Conservation (phyloP, 1,284 basidiomycete genomes). For the Ceratobasidium sp. region DNA sequence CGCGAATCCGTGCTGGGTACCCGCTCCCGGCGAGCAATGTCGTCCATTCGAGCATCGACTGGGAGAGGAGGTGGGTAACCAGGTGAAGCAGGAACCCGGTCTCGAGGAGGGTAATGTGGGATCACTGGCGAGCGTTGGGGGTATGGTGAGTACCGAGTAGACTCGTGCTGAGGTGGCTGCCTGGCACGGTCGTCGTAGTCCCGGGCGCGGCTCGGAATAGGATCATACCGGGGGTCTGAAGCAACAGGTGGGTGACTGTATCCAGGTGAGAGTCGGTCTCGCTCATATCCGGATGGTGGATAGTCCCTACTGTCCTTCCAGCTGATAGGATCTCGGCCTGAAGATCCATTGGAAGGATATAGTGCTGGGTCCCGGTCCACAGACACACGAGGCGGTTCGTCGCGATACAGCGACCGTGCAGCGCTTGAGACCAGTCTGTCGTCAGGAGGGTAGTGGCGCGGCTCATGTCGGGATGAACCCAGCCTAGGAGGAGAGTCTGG, state of each 20-base stretch:
- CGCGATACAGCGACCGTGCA: constrained; percentile 26
- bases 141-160: constrained; percentile 28
- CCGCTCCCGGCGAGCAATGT: constrained; percentile 16
- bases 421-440: constrained; percentile 22
- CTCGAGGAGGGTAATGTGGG: constrained; percentile 12
- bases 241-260: constrained; percentile 8
- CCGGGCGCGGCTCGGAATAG: constrained; percentile 23
- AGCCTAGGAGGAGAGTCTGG: constrained; percentile 26
- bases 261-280: constrained; percentile 33
- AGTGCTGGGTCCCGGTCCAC: constrained; percentile 26
- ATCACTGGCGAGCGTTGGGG: constrained; percentile 6
- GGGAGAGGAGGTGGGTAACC: constrained; percentile 22
- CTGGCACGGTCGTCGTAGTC: constrained; percentile 29
- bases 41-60: constrained; percentile 28
- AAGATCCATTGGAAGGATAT: constrained; percentile 29
- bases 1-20: constrained; percentile 16
- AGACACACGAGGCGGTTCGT: constrained; percentile 27
- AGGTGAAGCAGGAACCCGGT: constrained; percentile 25
- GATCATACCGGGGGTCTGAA: constrained; percentile 30
- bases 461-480: constrained; percentile 23
- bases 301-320: constrained; percentile 37
- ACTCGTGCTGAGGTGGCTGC: constrained; percentile 22
- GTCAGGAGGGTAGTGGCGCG: constrained; percentile 29
- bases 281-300: constrained; percentile 35
- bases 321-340: constrained; percentile 32